Evolutionary conservation across 75 land plant genomes (phyloP).

Genomic region (Picea sitchensis): DNA sequence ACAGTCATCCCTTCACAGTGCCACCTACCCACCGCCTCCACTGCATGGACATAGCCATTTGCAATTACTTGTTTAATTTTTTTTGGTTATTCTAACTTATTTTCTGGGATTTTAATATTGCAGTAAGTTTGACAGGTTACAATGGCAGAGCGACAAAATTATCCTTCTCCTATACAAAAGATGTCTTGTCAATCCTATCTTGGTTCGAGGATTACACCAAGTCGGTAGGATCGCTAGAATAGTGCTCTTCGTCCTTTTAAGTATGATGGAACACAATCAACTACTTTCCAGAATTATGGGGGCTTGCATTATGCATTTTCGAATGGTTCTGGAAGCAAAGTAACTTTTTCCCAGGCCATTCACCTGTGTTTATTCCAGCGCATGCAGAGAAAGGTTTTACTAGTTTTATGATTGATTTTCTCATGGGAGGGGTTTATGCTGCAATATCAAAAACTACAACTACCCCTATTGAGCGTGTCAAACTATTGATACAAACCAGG

Average conservation of each 20-base stretch:
- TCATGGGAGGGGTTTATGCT: slow-evolving; percentile 73
- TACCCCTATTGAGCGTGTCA: slow-evolving; percentile 66
- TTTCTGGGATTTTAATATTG: too few relatives aligned
- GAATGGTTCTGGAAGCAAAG: background rate
- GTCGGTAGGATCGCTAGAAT: background rate
- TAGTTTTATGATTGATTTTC: slow-evolving; percentile 48
- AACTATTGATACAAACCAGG: slow-evolving; percentile 52
- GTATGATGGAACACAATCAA: background rate
- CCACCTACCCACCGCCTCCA: too few relatives aligned
- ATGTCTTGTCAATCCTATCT: background rate
- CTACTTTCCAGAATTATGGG: background rate
- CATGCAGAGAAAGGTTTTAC: too few relatives aligned
- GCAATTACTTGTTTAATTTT: too few relatives aligned
- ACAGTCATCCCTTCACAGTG: too few relatives aligned
- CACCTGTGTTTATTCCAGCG: too few relatives aligned
- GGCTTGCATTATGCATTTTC: too few relatives aligned
- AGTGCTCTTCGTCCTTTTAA: too few relatives aligned
- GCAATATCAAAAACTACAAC: slow-evolving; percentile 58
- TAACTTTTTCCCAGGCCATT: background rate
- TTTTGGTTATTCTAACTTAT: too few relatives aligned
- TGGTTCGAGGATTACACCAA: background rate
- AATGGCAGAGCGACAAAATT: background rate
- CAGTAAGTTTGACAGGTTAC: too few relatives aligned
- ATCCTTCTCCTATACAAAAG: background rate
- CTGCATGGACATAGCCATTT: too few relatives aligned